phyloP scores from a whole-genome alignment of 78 protist species.

The Protostelium mycophagum region DNA sequence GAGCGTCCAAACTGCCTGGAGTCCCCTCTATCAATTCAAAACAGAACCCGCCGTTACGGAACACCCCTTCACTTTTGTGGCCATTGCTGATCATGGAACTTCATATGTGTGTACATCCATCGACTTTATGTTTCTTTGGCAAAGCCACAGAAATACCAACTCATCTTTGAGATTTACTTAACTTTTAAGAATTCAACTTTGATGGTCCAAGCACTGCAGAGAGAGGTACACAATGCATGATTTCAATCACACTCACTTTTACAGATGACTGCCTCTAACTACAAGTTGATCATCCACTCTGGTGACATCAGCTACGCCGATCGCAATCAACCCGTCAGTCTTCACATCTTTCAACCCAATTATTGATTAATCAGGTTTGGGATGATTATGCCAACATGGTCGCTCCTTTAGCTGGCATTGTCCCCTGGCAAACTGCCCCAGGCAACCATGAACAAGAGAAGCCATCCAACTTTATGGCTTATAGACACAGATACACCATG shows the following conservation, averaged over 20 bases:
- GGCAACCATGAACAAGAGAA: background rate
- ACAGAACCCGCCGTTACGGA: background rate
- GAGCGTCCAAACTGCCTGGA: background rate
- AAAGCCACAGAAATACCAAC: background rate
- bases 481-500: background rate
- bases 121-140: background rate
- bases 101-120: background rate
- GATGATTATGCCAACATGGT: background rate
- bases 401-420: background rate
- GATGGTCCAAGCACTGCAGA: background rate
- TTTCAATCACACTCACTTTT: too few relatives aligned
- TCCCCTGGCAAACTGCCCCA: background rate
- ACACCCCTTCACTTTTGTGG: background rate
- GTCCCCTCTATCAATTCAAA: background rate
- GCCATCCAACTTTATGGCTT: background rate
- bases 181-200: background rate
- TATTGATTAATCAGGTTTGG: background rate
- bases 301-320: background rate
- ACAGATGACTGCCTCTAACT: too few relatives aligned
- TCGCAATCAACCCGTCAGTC: background rate
- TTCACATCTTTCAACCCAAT: background rate
- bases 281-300: background rate
- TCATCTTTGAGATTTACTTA: background rate
- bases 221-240: too few relatives aligned
- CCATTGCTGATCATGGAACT: background rate